Evolutionary conservation across 805 yeast genomes (phyloP), one percentile per base, ranked within the genome.

Genomic region (Groenewaldozyma tartarivorans): DNA sequence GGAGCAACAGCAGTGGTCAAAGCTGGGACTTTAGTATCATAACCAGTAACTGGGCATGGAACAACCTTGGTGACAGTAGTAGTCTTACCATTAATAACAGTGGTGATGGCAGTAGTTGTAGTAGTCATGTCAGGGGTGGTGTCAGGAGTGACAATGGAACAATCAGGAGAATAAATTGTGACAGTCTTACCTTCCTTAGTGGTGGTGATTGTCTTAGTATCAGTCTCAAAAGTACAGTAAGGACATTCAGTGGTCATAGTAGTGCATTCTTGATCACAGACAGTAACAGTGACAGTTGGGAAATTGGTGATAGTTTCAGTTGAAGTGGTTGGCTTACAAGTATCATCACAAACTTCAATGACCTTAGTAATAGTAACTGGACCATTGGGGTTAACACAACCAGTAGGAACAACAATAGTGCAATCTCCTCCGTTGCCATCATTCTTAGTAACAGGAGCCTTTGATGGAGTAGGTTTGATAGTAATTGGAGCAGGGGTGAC

Each of bases 281-380:
- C 30, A 13, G 38, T 40, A 18, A 42, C 43, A 33, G 45, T 42
- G 4, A 40, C 40, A 3, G 38, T 36, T n/a, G 45, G 45, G 19
- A 42, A 16, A 13, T 17, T 33, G 11, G 42, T 38, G 29, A 24
- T 24, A 6, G 35, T 35, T 5, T 24, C 34, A 4, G 30, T 36
- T 4, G 45, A 22, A 11, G 45, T 39, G 15, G 20, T 27, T 3
- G 33, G 35, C 13, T 24, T 32, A 35, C 45, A 42, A 24, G 16
- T 24, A n/a, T 17, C 32, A 17, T 39, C n/a, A 26, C 45, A 42
- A 24, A 38, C 33, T 4, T 42, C 39, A 16, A 42, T 37, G 34
- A 33, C 39, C 35, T 39, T 20, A 5, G 45, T 42, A 9, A 42
- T 34, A 3, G 20, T 22, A n/a, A 20, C 16, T 4, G 20, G 39